Base-by-base conservation (phyloP, 805 yeast species). In the Candida palmyrensis region DNA sequence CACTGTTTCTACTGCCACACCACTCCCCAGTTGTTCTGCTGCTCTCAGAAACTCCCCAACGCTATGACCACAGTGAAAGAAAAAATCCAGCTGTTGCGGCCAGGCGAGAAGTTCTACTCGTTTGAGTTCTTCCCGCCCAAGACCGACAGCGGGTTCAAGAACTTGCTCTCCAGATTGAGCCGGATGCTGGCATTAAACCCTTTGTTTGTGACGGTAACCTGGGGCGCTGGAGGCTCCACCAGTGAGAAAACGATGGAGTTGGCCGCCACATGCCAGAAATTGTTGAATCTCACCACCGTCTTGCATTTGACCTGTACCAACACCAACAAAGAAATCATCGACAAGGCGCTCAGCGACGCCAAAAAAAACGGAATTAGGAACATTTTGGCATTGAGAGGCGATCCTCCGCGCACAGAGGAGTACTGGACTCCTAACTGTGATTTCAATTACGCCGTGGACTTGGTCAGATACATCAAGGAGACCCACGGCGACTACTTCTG, bases 201-300 rank as follows among this genome's bases (percentile, higher is more conserved):
- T 3, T 63, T 82, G 11, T 94, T 92, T 54, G 80, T 90, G 35
- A 86, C 96, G 3, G 82, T 92, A 10, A 92, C 99, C 0, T 92
- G 97, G 97, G 98, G 97, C 21, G 97, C 98, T 4, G 97, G 97
- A 25, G 98, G 98, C 3, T 79, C 95, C 4, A 87, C 97, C 7
- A 77, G 90, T 29, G 82, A 76, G 30, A 88, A 87, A 62, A 85
- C 96, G 0, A 57, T 92, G 38, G 90, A 85, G 27, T 66, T 92
- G 37, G 96, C 96, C 1, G 66, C 75, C 16, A 71, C 84, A 2
- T 82, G 94, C 45, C 86, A 83, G 48, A 62, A 71, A 29, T 86
- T 80, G 30, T 67, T 89, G 38, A 81, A 82, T 3, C 61, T 90
- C n/a, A 87, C 96, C 3, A 87, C 96, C 0, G 89, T 96, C 44